Percentiles rank a stretch among this genome's conserved stretches.
phyloP scores from a whole-genome alignment of 2,329 filamentous ascomycete species.

The Endocalyx cinctus region DNA sequence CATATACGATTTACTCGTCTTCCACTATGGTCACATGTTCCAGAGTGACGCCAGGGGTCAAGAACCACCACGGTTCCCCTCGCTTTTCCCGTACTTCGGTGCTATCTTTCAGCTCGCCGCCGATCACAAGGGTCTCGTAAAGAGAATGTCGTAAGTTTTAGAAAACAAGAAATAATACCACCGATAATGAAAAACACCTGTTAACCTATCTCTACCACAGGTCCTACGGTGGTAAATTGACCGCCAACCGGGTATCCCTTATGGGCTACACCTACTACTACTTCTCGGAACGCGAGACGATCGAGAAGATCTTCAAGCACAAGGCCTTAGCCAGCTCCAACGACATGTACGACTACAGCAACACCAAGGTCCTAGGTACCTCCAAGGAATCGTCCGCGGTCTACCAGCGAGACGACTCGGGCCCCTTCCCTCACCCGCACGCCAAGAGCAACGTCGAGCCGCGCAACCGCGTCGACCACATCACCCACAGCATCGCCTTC shows the following conservation, averaged over 20 bases:
- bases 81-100: conserved; percentile 10
- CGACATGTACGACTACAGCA: conserved; percentile 11
- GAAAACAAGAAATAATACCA: background rate
- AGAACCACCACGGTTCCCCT: conserved; percentile 8
- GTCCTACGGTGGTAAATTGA: conserved; percentile 10
- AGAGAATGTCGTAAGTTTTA: conserved; percentile 11
- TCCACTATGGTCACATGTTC: conserved; percentile 7
- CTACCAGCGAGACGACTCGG: conserved; percentile 14
- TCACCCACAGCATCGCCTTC: conserved; percentile 9
- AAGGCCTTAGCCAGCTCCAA: conserved; percentile 11
- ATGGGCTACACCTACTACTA: conserved; percentile 11
- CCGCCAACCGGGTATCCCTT: conserved; percentile 9
- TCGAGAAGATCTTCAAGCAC: conserved; percentile 9
- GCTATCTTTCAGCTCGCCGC: conserved; percentile 5
- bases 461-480: conserved; percentile 12
- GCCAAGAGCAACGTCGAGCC: conserved; percentile 9
- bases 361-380: conserved; percentile 9
- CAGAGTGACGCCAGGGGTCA: conserved; percentile 1
- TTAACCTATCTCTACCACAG: conserved; percentile 5
- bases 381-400: conserved; percentile 9
- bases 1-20: conserved; percentile 5
- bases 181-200: background rate
- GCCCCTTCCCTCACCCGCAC: conserved; percentile 11
- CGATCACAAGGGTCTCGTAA: conserved; percentile 7
- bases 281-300: conserved; percentile 14